Evolutionary conservation across 371 early-diverging fungal species (phyloP).

Genomic region (Actinomortierella ambigua): DNA sequence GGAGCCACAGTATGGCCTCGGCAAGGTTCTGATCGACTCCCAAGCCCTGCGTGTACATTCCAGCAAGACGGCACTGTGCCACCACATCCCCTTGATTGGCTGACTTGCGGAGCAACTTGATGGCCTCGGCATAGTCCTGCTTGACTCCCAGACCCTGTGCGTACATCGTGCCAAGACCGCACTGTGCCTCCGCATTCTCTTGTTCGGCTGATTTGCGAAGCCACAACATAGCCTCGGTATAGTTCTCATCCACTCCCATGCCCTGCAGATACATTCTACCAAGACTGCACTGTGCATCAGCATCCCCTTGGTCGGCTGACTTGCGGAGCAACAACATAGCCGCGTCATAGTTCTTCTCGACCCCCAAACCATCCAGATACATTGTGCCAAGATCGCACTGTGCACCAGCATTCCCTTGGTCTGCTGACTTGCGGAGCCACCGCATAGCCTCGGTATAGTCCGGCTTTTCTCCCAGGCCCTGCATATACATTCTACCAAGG

Average conservation of each 20-base stretch:
- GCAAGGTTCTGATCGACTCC: slow-evolving; percentile 67
- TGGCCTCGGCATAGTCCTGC: slow-evolving; percentile 56
- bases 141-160: slow-evolving; percentile 76
- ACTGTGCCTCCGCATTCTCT: slow-evolving; percentile 62
- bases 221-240: slow-evolving; percentile 64
- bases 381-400: slow-evolving; percentile 72
- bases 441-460: slow-evolving; percentile 70
- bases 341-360: slow-evolving; percentile 63
- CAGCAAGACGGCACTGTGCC: slow-evolving; percentile 82
- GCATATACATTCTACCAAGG: slow-evolving; percentile 82
- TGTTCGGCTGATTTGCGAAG: slow-evolving; percentile 75
- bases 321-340: slow-evolving; percentile 75
- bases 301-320: slow-evolving; percentile 72
- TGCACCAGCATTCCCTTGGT: slow-evolving; percentile 74
- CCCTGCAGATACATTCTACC: slow-evolving; percentile 85
- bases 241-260: slow-evolving; percentile 66
- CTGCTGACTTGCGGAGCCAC: slow-evolving; percentile 72
- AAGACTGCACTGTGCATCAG: slow-evolving; percentile 80
- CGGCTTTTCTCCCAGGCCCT: slow-evolving; percentile 75
- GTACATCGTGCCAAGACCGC: slow-evolving; percentile 87
- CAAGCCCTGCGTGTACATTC: slow-evolving; percentile 84
- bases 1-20: slow-evolving; percentile 81
- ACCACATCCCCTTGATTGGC: slow-evolving; percentile 63
- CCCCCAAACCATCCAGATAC: slow-evolving; percentile 84
- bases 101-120: slow-evolving; percentile 73